phyloP scores from a whole-genome alignment of 345 rosid species.

The Kandelia obovata region DNA sequence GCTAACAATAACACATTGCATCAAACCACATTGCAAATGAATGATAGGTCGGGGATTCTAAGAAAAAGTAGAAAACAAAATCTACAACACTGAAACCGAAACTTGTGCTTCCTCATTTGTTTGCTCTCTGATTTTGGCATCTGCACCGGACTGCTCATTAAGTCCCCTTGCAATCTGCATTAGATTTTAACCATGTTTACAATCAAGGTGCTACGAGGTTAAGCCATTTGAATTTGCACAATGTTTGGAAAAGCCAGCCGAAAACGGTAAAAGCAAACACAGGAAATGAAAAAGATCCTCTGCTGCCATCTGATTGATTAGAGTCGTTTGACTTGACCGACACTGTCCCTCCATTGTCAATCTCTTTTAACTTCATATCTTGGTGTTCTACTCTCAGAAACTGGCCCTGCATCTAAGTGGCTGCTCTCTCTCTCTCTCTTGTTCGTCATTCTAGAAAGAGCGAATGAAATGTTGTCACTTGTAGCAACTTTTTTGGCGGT shows the following conservation, averaged over 20 bases:
- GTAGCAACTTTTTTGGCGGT: not conserved
- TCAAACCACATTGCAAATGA: too few species aligned
- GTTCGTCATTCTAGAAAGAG: too few species aligned
- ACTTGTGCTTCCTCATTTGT: not conserved
- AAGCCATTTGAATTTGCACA: not conserved
- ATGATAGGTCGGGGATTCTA: not conserved
- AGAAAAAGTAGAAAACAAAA: not conserved
- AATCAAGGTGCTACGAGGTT: not conserved
- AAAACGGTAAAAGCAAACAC: not conserved
- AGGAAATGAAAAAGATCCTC: not conserved
- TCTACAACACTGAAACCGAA: not conserved
- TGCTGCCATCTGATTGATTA: not conserved
- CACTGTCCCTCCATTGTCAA: too few species aligned
- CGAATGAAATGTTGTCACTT: not conserved
- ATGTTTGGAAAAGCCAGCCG: not conserved
- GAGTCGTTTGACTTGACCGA: not conserved
- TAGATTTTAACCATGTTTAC: too few species aligned
- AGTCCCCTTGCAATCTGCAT: not conserved
- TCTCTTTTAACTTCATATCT: too few species aligned
- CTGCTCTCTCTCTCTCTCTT: not conserved
- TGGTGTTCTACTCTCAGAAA: too few species aligned
- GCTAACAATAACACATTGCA: too few species aligned
- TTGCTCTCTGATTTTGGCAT: not conserved
- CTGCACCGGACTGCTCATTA: not conserved
- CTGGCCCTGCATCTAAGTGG: too few species aligned